Evolutionary conservation across 441 rosid genomes (phyloP), one percentile per base, ranked within the genome.

Genomic region (Erysimum cheiri): DNA sequence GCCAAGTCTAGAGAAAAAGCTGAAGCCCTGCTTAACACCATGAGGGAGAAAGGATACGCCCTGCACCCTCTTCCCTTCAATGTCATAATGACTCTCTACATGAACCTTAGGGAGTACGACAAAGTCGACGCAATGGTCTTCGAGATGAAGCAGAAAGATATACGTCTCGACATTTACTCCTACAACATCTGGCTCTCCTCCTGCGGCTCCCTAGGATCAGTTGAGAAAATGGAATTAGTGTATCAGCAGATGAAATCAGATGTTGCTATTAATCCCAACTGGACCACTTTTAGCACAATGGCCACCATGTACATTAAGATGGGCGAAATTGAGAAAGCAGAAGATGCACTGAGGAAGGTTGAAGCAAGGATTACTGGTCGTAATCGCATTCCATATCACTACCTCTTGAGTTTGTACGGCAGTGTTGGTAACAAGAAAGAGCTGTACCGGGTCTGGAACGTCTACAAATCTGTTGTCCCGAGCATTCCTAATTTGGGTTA

Each of bases 41-140:
- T 93, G 93, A 82, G 93, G 83, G 80, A 78, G 49, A 87, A 87
- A 80, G 88, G 87, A 50, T 88, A 82, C 73, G 80, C 83, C 62
- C 60, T 60, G 14, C 85, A 87, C 70, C 68, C 97, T 9, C 98
- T 93, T 79, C 87, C 98, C 24, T 91, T 76, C 83, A 93, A 93
- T 83, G 97, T 91, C 69, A 93, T 91, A 91, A 93, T 91, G 98
- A 91, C 97, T 65, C 85, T 93, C 47, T 89, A 91, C 81, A 93
- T 91, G 96, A 88, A 88, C 70, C 78, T 89, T 33, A 81, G 80
- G 73, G 91, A 89, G 74, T 91, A 82, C 67, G 90, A 83, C 55
- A 85, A 87, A 78, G 96, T 91, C 3, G 95, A 91, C 36, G 49
- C 69, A 3, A 55, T 88, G 83, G 83, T 89, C 63, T 80, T 79